Conservation (phyloP, 1,139 yeast species). For the Suhomyces coccinellae region DNA sequence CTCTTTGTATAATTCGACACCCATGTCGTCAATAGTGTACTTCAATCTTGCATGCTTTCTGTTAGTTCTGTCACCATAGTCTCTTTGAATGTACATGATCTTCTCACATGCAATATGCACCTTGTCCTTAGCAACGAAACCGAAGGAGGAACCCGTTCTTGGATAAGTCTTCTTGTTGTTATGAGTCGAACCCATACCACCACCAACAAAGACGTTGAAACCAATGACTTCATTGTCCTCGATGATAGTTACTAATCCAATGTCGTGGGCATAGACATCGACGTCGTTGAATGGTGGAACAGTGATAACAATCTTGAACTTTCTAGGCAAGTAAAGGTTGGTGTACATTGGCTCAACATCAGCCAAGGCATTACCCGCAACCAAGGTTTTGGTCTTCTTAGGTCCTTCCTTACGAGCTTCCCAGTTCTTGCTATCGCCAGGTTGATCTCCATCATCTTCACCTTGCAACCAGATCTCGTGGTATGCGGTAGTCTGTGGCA, state of each 20-base stretch:
- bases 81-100: slow-evolving; percentile 93
- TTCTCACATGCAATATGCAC: slow-evolving; percentile 82
- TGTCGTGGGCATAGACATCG: slow-evolving; percentile 94
- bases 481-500: slow-evolving; percentile 92
- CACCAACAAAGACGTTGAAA: slow-evolving; percentile 89
- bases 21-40: slow-evolving; percentile 92
- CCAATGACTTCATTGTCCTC: slow-evolving; percentile 68
- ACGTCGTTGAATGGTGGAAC: slow-evolving; percentile 97
- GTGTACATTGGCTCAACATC: slow-evolving; percentile 90
- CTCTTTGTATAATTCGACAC: slow-evolving; percentile 74
- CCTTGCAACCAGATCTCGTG: slow-evolving; percentile 97
- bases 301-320: slow-evolving; percentile 91
- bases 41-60: slow-evolving; percentile 98
- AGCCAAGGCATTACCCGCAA: slow-evolving; percentile 83
- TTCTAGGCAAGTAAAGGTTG: slow-evolving; percentile 87
- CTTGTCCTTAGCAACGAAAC: slow-evolving; percentile 68
- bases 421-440: slow-evolving; percentile 69
- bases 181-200: slow-evolving; percentile 99
- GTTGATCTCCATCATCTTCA: slow-evolving; percentile 69
- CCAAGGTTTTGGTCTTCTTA: slow-evolving; percentile 72
- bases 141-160: slow-evolving; percentile 86
- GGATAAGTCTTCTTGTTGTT: slow-evolving; percentile 97
- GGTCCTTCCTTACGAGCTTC: slow-evolving; percentile 78
- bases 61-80: slow-evolving; percentile 91
- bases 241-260: slow-evolving; percentile 88